A percentile compares a stretch with the other conserved stretches of the same genome.
Evolutionary conservation across 164 flowering plant species (phyloP).

Genomic region (Vitis vinifera): DNA sequence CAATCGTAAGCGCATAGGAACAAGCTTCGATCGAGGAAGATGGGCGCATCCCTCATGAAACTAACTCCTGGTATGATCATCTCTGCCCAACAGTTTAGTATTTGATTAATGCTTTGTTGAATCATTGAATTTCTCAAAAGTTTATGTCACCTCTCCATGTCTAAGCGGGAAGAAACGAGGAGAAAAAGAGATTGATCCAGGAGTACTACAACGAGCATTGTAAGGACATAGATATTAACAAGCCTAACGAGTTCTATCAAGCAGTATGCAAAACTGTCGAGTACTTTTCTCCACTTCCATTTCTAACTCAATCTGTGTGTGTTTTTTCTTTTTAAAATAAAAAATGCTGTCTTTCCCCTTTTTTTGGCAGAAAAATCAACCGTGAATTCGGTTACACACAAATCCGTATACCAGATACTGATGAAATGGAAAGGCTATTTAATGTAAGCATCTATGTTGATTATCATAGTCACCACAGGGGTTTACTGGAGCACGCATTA

Average conservation of each 20-base stretch:
- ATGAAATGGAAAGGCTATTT: conserved; percentile 29
- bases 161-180: conserved; percentile 7
- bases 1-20: no score
- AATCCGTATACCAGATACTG: conserved; percentile 33
- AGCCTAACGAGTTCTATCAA: conserved; percentile 23
- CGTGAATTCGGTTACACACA: conserved; percentile 41
- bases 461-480: no score
- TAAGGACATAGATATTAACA: background rate
- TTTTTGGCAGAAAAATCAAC: conserved; percentile 42
- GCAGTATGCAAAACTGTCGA: conserved; percentile 44
- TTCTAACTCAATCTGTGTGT: background rate
- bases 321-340: background rate
- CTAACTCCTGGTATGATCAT: conserved; percentile 20
- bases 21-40: background rate
- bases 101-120: background rate
- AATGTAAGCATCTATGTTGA: conserved; percentile 17
- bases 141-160: background rate
- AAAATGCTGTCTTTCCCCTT: background rate
- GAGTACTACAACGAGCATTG: conserved; percentile 14
- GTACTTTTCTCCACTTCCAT: conserved; percentile 16
- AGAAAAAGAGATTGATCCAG: conserved; percentile 23
- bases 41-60: conserved; percentile 31
- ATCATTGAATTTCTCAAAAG: background rate
- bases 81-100: background rate
- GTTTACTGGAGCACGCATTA: no score